Base-by-base conservation (phyloP, 2,329 filamentous ascomycete species). In the Epichloe elymi region DNA sequence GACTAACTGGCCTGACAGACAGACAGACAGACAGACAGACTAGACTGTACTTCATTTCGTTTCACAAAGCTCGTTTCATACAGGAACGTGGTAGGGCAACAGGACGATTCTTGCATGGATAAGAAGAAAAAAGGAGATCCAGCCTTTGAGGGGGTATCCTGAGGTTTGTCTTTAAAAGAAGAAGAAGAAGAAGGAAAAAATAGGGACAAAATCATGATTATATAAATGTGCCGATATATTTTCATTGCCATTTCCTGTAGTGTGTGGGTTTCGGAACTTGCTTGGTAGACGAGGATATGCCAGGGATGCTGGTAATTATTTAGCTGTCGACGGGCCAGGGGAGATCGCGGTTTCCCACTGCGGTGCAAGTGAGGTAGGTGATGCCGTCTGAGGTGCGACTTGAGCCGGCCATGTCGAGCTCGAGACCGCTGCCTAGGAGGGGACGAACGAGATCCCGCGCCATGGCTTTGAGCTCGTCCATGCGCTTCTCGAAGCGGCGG, bases 391-490 rank as follows among this genome's bases (percentile, higher is more conserved):
- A 72, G 56, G 60, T 66, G 59, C 67, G 62, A 30, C 66, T 65
- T n/a, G 63, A 62, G 39, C 67, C 65, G 47, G 61, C 63, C 50
- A 88, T 65, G 63, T 95, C 88, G 46, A 95, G 75, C 67, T 95
- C 87, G 12, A 96, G 74, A 49, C 83, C 86, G 62, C 87, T 93
- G 48, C 85, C 78, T 83, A 94, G 94, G 12, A 96, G 71, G 4
- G 90, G 90, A 53, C 83, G 82, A 7, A 96, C 90, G 15, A 85
- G 74, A 60, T 95, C 88, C 49, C 86, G 75, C 6, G 90, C 91
- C 62, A 91, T 77, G 51, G 78, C 77, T 70, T 95, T 96, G 50
- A 96, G 74, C 71, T 96, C 90, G 53, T 95, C 88, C 58, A 96
- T 77, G 51, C 88, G 78, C 61, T 86, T 82, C 71, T 96, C 91